These are phyloP conservation scores for Cucumis variabilis DNA, from an alignment of 331 rosid species.

Conservation along the genomic window DNA sequence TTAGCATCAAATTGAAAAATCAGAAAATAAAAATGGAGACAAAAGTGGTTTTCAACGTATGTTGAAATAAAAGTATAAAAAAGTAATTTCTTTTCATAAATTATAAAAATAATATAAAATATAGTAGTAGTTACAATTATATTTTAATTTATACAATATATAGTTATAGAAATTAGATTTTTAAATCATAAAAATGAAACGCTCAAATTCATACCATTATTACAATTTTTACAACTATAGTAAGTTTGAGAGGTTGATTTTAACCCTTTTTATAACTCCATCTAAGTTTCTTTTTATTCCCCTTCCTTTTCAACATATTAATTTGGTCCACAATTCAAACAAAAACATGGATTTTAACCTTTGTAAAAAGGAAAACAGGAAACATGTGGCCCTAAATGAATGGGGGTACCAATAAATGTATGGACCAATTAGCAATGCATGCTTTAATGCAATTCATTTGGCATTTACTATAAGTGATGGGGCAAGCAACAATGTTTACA, in stretches of 20 bases:
- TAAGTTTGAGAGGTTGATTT: too few relatives aligned
- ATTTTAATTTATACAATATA: too few relatives aligned
- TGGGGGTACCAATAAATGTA: not conserved
- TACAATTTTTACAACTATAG: too few relatives aligned
- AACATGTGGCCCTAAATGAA: slow-evolving; percentile 25
- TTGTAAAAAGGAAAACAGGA: not conserved
- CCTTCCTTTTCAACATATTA: not conserved
- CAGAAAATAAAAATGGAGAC: too few relatives aligned
- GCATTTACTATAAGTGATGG: slow-evolving; percentile 6
- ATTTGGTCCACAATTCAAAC: not conserved
- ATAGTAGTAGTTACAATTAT: too few relatives aligned
- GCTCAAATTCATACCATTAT: too few relatives aligned
- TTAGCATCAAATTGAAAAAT: not conserved
- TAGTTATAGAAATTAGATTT: rapidly evolving
- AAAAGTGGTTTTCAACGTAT: not conserved
- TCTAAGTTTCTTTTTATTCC: too few relatives aligned
- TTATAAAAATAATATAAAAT: too few relatives aligned
- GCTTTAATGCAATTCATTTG: not conserved
- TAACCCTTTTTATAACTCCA: too few relatives aligned
- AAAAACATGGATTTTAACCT: not conserved
- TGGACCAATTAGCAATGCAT: slow-evolving; percentile 2
- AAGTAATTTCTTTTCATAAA: too few relatives aligned
- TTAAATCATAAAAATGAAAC: too few relatives aligned
- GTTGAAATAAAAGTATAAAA: not conserved
- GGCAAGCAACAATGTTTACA: not conserved